Conservation (phyloP, 2,329 filamentous ascomycete genomes). For the Scorias spongiosa region DNA sequence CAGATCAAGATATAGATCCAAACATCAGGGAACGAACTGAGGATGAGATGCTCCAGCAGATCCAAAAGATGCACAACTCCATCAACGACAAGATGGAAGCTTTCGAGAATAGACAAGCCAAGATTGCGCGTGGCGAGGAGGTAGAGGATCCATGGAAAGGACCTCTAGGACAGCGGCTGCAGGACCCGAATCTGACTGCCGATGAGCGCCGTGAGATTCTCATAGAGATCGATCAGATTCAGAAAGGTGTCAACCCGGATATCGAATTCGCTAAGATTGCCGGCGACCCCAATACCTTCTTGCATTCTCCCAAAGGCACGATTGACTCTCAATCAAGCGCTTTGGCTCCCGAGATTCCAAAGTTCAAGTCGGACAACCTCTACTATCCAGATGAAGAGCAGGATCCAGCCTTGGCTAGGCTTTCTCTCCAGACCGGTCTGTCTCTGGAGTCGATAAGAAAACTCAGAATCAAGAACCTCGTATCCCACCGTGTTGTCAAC, state of each 20-base stretch:
- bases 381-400: conserved; percentile 17
- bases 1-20: conserved; percentile 35
- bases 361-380: conserved; percentile 21
- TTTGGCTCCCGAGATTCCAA: conserved; percentile 37
- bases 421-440: conserved; percentile 44
- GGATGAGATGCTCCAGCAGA: conserved; percentile 46
- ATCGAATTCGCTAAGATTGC: conserved; percentile 27
- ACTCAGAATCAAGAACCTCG: conserved; percentile 57
- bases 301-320: conserved; percentile 33
- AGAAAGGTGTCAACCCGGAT: conserved; percentile 26
- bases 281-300: conserved; percentile 29
- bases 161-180: conserved; percentile 17
- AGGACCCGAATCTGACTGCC: conserved; percentile 2
- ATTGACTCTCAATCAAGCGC: conserved; percentile 30
- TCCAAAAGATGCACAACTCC: conserved; percentile 18
- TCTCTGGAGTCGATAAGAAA: conserved; percentile 29
- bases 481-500: conserved; percentile 63
- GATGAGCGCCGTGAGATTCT: conserved; percentile 5
- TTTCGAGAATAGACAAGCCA: conserved; percentile 1
- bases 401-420: conserved; percentile 33
- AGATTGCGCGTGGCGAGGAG: conserved; percentile 14
- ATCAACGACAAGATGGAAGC: conserved; percentile 25
- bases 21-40: conserved; percentile 45
- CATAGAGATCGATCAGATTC: conserved; percentile 7
- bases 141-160: conserved; percentile 18